Conservation (phyloP, 208 protist species). For the Acanthamoeba healyi region DNA sequence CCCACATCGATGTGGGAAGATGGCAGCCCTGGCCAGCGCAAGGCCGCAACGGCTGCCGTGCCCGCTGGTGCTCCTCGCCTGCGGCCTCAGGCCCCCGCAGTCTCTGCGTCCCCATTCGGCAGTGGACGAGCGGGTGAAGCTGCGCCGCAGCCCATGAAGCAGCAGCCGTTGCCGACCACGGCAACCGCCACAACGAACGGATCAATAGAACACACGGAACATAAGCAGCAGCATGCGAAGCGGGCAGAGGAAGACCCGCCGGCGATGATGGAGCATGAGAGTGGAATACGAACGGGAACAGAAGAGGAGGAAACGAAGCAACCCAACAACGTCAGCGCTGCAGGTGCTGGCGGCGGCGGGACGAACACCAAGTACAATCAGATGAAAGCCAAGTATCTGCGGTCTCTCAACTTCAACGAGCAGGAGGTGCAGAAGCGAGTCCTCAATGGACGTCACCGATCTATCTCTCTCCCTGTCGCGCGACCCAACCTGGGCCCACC, state of each 20-base stretch:
- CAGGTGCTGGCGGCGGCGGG: background rate
- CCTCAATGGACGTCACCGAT: background rate
- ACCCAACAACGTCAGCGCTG: background rate
- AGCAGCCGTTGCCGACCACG: background rate
- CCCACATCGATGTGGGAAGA: conserved; percentile 1
- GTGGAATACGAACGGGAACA: background rate
- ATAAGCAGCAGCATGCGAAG: background rate
- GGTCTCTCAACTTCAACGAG: conserved; percentile 52
- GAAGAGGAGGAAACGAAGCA: background rate
- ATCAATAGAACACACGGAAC: background rate
- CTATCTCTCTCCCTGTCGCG: background rate
- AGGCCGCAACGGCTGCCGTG: background rate
- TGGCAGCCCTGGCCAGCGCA: background rate
- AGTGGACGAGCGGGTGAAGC: background rate
- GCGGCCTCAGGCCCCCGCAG: background rate
- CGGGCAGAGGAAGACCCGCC: background rate
- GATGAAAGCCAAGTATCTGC: conserved; percentile 52
- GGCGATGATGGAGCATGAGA: background rate
- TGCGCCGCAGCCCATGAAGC: background rate
- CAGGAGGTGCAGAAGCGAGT: conserved; percentile 26
- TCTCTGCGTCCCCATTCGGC: background rate
- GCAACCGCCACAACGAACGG: background rate
- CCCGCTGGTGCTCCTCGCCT: background rate
- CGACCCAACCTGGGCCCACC: background rate
- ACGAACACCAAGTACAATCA: conserved; percentile 25